Base-by-base conservation (phyloP, 1,284 basidiomycete genomes). In the Prillingera fragicola region DNA sequence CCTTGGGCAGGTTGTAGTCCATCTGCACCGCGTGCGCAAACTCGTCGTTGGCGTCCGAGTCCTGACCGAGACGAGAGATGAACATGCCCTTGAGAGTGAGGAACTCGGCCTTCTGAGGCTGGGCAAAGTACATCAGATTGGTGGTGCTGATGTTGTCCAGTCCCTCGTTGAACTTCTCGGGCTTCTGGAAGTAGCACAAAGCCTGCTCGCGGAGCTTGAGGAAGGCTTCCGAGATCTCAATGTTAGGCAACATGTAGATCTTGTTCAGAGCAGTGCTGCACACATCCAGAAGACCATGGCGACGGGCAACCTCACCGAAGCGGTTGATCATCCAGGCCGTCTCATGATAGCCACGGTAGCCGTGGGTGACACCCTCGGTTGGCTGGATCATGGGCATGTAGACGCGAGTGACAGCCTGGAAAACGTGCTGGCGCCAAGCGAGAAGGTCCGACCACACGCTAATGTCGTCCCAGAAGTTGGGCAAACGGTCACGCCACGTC, bases 281-380 rank as follows among this genome's bases (percentile, higher is more conserved):
- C 41, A 96, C 94, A 41, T 98, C 94, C 40, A 92, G 79, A 9
- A 99, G 78, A 52, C 94, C 87, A 64, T 99, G 95, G 73, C 98
- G 96, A 48, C 95, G 80, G 21, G 96, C 94, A 43, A 97, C 91
- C 67, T 98, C 95, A n/a, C 96, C 96, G 65, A 99, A 98, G 8
- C 95, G 84, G 69, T 99, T 99, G 76, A 98, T 97, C 69, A 97
- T 98, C 96, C 95, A 99, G 4, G 95, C 95, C 0, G 92, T 98
- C 76, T 98, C 95, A 66, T 99, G 96, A 69, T 90, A 98, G n/a
- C 95, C 96, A 43, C 96, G 81, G 71, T 91, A 98, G 5, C 94
- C 95, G 64, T 84, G 89, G 2, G 92, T 97, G 27, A 73, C 73
- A 22, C 74, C 74, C 42, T 73, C 71, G 21, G 60, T 60, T 24